A percentile compares a stretch with the other conserved stretches of the same genome.
phyloP scores from a whole-genome alignment of 1,139 yeast species.

The Blastobotrys ciferrii region DNA sequence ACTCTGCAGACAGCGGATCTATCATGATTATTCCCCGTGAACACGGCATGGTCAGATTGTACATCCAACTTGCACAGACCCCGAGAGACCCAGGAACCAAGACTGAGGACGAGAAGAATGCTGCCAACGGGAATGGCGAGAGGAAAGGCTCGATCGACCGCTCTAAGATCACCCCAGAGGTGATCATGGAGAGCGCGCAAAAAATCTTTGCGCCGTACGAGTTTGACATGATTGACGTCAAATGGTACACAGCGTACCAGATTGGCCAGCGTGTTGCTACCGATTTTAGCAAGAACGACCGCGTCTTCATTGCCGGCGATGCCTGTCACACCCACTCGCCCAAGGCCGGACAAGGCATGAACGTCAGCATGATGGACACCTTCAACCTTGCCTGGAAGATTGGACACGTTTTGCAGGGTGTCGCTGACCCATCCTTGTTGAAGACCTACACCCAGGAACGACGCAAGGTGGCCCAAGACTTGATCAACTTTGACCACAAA shows the following conservation, averaged over 20 bases:
- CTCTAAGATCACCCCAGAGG: constrained; percentile 34
- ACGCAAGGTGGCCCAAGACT: constrained; percentile 37
- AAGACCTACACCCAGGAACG: constrained; percentile 39
- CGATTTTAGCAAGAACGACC: constrained; percentile 29
- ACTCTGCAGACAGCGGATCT: constrained; percentile 38
- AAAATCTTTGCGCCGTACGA: constrained; percentile 37
- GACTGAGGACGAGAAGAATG: constrained; percentile 21
- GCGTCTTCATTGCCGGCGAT: constrained; percentile 42
- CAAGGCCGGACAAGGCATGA: constrained; percentile 45
- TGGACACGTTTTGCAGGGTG: constrained; percentile 38
- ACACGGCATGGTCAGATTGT: constrained; percentile 37
- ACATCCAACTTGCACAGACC: constrained; percentile 37
- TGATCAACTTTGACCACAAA: constrained; percentile 39
- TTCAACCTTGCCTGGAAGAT: constrained; percentile 42
- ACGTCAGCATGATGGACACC: constrained; percentile 39
- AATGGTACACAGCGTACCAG: constrained; percentile 42
- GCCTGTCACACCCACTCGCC: constrained; percentile 45
- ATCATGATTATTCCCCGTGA: constrained; percentile 42
- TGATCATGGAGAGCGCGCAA: constrained; percentile 36
- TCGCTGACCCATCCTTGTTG: constrained; percentile 31
- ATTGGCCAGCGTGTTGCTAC: constrained; percentile 42
- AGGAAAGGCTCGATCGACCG: constrained; percentile 28
- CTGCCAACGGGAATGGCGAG: constrained; percentile 14
- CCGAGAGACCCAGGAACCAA: constrained; percentile 24
- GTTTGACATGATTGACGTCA: constrained; percentile 36